Conservation (phyloP, 306 rosid genomes). For the Quercus robur region DNA sequence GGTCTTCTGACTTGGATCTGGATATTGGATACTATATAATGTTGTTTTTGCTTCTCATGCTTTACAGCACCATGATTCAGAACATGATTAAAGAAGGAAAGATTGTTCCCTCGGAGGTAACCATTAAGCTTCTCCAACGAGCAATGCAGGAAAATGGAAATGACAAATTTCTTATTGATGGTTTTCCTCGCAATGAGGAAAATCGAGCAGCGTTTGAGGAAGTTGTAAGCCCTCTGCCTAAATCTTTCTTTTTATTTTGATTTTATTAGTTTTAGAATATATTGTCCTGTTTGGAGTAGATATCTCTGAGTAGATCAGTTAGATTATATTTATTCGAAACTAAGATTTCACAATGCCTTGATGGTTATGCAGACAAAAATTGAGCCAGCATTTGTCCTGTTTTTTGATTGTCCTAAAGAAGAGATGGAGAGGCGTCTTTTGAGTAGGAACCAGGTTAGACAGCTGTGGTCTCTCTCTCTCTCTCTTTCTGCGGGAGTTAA, state of each 20-base stretch:
- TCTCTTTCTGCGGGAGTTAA: not conserved
- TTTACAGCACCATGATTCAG: constrained; percentile 85
- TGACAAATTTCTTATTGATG: constrained; percentile 95
- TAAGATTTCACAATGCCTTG: not conserved
- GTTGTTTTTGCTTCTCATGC: constrained; percentile 7
- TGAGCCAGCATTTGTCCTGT: constrained; percentile 81
- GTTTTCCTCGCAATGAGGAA: constrained; percentile 99
- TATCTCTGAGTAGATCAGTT: constrained; percentile 6
- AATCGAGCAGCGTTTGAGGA: constrained; percentile 97
- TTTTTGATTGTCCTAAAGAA: constrained; percentile 79
- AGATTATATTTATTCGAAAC: not conserved
- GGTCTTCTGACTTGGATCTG: not conserved
- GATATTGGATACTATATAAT: not conserved
- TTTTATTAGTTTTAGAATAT: not conserved
- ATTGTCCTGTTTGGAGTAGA: not conserved
- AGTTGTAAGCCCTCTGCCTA: constrained; percentile 51
- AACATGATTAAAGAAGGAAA: constrained; percentile 93
- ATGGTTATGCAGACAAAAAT: constrained; percentile 72
- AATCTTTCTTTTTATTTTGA: not conserved
- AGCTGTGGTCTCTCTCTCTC: constrained; percentile 1
- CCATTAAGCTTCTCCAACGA: constrained; percentile 80
- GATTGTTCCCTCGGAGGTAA: constrained; percentile 95
- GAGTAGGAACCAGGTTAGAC: constrained; percentile 75
- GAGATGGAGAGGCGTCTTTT: constrained; percentile 96
- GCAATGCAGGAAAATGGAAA: constrained; percentile 79